These are phyloP conservation scores for Fusarium coicis DNA, from an alignment of 2,329 filamentous ascomycete species.

Conservation along the genomic window DNA sequence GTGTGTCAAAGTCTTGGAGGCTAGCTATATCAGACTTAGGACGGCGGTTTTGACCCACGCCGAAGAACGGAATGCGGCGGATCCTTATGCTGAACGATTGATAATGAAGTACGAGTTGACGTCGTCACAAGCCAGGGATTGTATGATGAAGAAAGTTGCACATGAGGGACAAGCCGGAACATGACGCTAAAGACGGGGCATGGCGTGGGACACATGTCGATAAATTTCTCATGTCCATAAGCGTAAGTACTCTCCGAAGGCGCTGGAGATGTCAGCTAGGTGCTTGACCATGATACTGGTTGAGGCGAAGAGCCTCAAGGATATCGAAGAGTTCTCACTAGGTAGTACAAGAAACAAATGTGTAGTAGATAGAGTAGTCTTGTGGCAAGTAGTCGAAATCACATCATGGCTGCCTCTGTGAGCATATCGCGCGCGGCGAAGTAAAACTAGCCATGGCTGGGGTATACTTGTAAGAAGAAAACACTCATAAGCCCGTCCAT, in stretches of 20 bases:
- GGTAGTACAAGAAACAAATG: not conserved
- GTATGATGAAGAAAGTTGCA: conserved; percentile 17
- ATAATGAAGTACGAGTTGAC: conserved; percentile 32
- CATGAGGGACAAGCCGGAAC: conserved; percentile 40
- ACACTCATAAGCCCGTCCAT: not conserved
- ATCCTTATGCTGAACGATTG: conserved; percentile 24
- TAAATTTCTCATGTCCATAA: conserved; percentile 28
- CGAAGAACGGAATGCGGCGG: conserved; percentile 37
- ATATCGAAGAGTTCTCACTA: not conserved
- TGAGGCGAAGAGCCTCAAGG: not conserved
- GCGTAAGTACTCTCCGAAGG: not conserved
- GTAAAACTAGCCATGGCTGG: not conserved
- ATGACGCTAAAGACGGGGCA: conserved; percentile 21
- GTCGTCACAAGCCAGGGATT: conserved; percentile 22
- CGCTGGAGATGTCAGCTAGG: not conserved
- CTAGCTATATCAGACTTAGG: conserved; percentile 42
- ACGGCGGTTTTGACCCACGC: conserved; percentile 35
- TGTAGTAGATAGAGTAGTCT: not conserved
- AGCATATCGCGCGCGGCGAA: not conserved
- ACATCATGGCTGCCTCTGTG: not conserved
- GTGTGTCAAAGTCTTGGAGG: conserved; percentile 15
- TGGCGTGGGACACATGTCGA: conserved; percentile 13
- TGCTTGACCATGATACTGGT: not conserved
- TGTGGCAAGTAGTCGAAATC: not conserved
- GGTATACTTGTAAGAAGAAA: conserved; percentile 1